Base-by-base conservation (phyloP, 1,284 basidiomycete genomes). In the Cystobasidiaceae sp. region DNA sequence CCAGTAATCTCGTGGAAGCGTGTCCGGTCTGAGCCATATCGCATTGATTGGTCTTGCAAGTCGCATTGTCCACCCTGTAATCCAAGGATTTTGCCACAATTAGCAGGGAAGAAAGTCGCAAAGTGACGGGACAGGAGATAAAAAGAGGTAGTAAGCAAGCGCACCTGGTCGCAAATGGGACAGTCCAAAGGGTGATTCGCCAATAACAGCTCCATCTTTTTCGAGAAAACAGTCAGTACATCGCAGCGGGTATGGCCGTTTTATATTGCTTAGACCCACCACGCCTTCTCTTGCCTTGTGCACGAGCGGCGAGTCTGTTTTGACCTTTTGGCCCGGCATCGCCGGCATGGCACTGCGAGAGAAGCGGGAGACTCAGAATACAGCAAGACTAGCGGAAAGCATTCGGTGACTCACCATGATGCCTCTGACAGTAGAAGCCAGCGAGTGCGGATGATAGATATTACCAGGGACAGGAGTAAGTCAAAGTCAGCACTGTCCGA, bases 11-110 rank as follows among this genome's bases (percentile, higher is more conserved):
- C 94, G 81, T 97, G 93, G 85, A 97, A 97, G 52, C 96, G 87
- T 4, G 90, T 88, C 68, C 96, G 88, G 81, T 99, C 94, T 11
- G 93, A 89, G 50, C 94, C 94, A 76, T 98, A 99, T 63, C 94
- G 89, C 93, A 98, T 97, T 27, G 93, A 94, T 80, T 99, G 96
- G 79, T 99, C 94, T 82, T 99, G 94, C 23, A 99, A 83, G 77
- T 99, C 96, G 77, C 96, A 99, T 83, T 98, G 94, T 56, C 78
- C 78, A 62, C 78, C 78, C 74, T 78, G 48, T 45, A 6, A 45
- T 55, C n/a, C n/a, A n/a, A n/a, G n/a, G n/a, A n/a, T n/a, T n/a
- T n/a, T 19, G 37, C 54, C 39, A 44, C 41, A 27, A 13, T 9
- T 13, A 1, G 21, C 32, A 27, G 1, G 15, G 27, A 27, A 55